Evolutionary conservation across 371 early-diverging fungal genomes (phyloP).

Genomic region (Choanephora cucurbitarum): DNA sequence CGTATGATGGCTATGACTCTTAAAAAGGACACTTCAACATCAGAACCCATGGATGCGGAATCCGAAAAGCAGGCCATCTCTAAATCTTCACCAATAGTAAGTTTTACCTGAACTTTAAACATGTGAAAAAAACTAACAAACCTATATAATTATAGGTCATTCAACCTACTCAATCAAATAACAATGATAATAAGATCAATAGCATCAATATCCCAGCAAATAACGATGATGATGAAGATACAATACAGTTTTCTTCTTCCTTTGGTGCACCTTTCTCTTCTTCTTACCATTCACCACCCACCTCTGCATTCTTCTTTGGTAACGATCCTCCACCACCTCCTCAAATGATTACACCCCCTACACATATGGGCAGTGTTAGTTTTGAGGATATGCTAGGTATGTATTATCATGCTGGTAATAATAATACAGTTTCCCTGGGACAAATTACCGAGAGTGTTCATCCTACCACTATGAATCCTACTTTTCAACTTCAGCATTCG

Average conservation of each 20-base stretch:
- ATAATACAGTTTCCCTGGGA: conserved; percentile 1
- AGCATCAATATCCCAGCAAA: conserved; percentile 20
- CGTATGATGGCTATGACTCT: conserved; percentile 69
- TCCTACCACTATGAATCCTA: neutral
- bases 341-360: neutral
- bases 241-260: neutral
- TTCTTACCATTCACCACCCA: conserved; percentile 3
- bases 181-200: conserved; percentile 5
- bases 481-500: neutral
- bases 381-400: conserved; percentile 29
- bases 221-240: conserved; percentile 8
- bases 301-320: conserved; percentile 1
- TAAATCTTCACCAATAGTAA: conserved; percentile 26
- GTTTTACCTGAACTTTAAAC: neutral
- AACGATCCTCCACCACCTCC: conserved; percentile 8
- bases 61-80: neutral
- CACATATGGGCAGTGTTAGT: conserved; percentile 22
- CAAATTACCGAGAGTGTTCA: conserved; percentile 5
- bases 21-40: conserved; percentile 26
- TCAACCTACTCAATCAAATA: neutral
- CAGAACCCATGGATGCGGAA: conserved; percentile 9
- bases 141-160: neutral
- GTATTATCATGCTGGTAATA: conserved; percentile 18
- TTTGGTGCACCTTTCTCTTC: conserved; percentile 4
- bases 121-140: neutral